phyloP scores from a whole-genome alignment of 331 rosid genomes.

The Cydonia oblonga region DNA sequence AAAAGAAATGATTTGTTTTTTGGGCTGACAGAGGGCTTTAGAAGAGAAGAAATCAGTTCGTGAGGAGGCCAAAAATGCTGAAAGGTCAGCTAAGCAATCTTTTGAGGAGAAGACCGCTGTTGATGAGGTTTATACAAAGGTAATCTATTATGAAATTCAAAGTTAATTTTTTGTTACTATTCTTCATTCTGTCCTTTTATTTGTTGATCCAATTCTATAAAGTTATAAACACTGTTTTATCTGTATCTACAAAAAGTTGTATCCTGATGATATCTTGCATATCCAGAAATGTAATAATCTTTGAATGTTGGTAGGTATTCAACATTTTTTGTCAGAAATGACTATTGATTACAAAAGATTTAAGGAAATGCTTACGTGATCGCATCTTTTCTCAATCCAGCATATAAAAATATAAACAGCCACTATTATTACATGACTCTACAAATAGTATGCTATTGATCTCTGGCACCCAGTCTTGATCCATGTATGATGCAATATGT shows the following conservation, averaged over 20 bases:
- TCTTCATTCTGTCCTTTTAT: neutral
- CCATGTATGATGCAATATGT: neutral
- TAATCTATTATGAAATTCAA: conserved; percentile 11
- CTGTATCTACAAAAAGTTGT: neutral
- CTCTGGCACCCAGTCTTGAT: neutral
- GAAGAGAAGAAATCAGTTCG: conserved; percentile 68
- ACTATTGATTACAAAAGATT: neutral
- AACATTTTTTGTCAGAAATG: neutral
- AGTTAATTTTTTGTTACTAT: neutral
- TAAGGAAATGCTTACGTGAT: too few relatives aligned
- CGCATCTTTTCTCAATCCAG: neutral
- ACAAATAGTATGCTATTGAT: neutral
- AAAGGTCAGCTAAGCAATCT: conserved; percentile 64
- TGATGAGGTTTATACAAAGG: conserved; percentile 70
- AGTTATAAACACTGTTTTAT: neutral
- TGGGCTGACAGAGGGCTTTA: conserved; percentile 50
- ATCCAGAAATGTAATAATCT: neutral
- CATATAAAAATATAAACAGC: neutral
- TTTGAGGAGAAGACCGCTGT: conserved; percentile 55
- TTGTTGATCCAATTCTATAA: neutral
- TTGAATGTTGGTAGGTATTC: neutral
- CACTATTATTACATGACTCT: neutral
- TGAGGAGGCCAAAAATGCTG: conserved; percentile 66
- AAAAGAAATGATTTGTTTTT: neutral
- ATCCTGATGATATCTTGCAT: neutral